A percentile compares a stretch with the other conserved stretches of the same genome.
phyloP scores from a whole-genome alignment of 2,329 filamentous ascomycete species.

The Rhynchosporium graminicola region DNA sequence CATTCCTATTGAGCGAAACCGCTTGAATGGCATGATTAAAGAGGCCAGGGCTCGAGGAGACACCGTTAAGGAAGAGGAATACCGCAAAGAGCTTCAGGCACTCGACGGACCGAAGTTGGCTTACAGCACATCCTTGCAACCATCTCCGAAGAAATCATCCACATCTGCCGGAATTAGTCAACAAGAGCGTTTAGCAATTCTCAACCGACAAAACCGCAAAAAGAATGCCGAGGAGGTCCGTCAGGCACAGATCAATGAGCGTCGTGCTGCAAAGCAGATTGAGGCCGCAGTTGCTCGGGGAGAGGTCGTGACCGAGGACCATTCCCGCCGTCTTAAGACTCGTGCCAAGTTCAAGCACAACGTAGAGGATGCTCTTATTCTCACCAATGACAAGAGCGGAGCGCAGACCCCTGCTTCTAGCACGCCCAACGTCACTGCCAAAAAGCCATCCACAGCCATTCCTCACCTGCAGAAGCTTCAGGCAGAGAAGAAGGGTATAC shows the following conservation, averaged over 20 bases:
- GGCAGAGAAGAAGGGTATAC: conserved; percentile 53
- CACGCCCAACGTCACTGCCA: conserved; percentile 48
- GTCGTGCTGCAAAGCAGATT: conserved; percentile 60
- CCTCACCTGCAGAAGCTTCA: conserved; percentile 50
- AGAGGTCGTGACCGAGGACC: conserved; percentile 60
- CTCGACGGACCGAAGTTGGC: conserved; percentile 70
- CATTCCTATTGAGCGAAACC: conserved; percentile 66
- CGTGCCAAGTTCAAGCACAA: conserved; percentile 69
- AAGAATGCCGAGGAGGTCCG: conserved; percentile 89
- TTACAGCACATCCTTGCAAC: conserved; percentile 65
- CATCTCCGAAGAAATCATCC: conserved; percentile 51
- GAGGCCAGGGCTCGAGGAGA: conserved; percentile 67
- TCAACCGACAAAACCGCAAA: conserved; percentile 83
- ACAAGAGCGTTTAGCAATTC: conserved; percentile 78
- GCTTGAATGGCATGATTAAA: conserved; percentile 64
- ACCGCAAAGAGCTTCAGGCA: conserved; percentile 62
- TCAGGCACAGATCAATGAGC: conserved; percentile 83
- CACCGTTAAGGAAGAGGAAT: conserved; percentile 53
- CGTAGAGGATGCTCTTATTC: conserved; percentile 51
- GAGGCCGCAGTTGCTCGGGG: conserved; percentile 64
- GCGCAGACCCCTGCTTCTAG: conserved; percentile 50
- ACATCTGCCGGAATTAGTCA: conserved; percentile 58
- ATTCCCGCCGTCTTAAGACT: conserved; percentile 63
- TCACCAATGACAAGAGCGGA: conserved; percentile 52
- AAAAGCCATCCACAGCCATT: conserved; percentile 47